Base-by-base conservation (phyloP, 257 asterid genomes). In the Forsythia viridissima region DNA sequence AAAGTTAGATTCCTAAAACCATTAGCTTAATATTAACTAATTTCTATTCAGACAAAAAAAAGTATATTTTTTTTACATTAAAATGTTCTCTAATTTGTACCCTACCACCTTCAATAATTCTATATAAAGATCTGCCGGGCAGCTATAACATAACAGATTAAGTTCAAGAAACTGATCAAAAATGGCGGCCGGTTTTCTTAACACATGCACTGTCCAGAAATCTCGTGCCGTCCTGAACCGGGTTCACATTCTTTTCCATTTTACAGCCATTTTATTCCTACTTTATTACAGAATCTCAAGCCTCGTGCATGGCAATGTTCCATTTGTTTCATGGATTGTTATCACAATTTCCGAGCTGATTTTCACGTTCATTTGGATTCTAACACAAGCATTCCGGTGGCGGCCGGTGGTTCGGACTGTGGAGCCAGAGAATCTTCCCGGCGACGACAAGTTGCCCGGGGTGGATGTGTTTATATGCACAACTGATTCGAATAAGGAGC, bases 381-480 rank as follows among this genome's bases (percentile, higher is more conserved):
- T 92, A 6, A n/a, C 68, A 15, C 90, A 80, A 81, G 79, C 91
- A 0, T 75, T 75, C 8, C 87, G 82, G 48, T 92, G 92, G 91
- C 79, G 76, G 15, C 97, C 92, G 1, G 80, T 92, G 8, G 38
- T 24, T 2, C 83, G 93, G 16, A 75, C 80, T 0, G 89, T 86
- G 0, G 82, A 82, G 71, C 91, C 91, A 0, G 91, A 89, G 4
- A 82, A 87, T 8, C 30, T 90, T 8, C 89, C 92, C 0, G 76
- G 30, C 0, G 80, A 88, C 41, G 81, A 83, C 0, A 36, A 80
- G 0, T 86, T 90, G 5, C 96, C 97, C 1, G 52, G 83, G 4
- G 61, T 90, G 2, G 97, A 92, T 9, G 92, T 92, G 39, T 85
- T 89, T 24, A 75, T 92, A 2, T 92, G 91, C 86, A 92, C 97